phyloP scores from a whole-genome alignment of 2,329 filamentous ascomycete species.

The Cryphonectria carpinicola region DNA sequence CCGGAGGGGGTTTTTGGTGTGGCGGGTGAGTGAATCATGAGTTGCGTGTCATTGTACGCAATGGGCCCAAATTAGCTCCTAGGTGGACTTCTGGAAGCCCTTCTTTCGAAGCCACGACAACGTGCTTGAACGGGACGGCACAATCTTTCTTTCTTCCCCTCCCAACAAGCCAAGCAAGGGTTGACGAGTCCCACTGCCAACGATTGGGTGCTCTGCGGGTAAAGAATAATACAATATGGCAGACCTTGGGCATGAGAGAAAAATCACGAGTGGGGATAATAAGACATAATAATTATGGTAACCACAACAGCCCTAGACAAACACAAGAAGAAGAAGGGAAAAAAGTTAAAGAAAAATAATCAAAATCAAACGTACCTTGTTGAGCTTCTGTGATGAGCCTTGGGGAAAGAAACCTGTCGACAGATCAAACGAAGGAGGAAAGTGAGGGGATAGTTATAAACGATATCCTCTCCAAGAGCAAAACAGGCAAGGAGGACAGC shows the following conservation, averaged over 20 bases:
- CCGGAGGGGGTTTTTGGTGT: conserved; percentile 10
- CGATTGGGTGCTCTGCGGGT: not conserved
- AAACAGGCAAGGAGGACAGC: conserved; percentile 33
- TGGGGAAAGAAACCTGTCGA: conserved; percentile 8
- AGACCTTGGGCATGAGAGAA: not conserved
- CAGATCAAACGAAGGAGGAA: conserved; percentile 17
- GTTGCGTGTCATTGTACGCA: conserved; percentile 11
- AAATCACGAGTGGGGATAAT: not conserved
- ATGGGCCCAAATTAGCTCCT: not conserved
- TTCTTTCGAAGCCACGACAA: conserved; percentile 9
- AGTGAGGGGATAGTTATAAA: conserved; percentile 26
- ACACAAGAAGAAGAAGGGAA: not conserved
- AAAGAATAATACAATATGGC: not conserved
- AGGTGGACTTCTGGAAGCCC: conserved; percentile 7
- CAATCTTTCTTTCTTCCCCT: conserved; percentile 4
- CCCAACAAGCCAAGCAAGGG: not conserved
- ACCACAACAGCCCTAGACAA: not conserved
- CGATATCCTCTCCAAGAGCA: conserved; percentile 33
- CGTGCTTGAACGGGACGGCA: not conserved
- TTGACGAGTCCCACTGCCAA: not conserved
- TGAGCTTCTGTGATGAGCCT: conserved; percentile 1
- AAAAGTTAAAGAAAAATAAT: not conserved
- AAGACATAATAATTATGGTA: not conserved
- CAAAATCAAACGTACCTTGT: conserved; percentile 4
- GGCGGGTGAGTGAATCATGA: conserved; percentile 18